Evolutionary conservation across 2,329 filamentous ascomycete species (phyloP).

Genomic region (Aspergillus felis): DNA sequence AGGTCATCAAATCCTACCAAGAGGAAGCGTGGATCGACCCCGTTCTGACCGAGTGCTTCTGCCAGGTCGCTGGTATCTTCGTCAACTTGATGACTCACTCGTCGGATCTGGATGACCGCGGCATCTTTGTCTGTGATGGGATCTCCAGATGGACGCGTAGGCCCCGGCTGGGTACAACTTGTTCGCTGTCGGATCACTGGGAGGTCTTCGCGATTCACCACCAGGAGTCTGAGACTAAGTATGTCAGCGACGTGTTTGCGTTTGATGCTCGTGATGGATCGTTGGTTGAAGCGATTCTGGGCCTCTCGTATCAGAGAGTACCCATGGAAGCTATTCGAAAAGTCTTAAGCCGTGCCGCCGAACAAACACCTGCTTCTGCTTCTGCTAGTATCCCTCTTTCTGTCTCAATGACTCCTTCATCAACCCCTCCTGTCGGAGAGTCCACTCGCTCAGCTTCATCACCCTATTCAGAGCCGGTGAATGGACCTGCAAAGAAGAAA

Average conservation of each 20-base stretch:
- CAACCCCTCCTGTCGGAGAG: neutral
- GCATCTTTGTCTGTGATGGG: slow-evolving; percentile 29
- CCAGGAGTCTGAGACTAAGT: slow-evolving; percentile 12
- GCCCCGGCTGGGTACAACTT: slow-evolving; percentile 7
- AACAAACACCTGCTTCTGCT: neutral
- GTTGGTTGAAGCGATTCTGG: slow-evolving; percentile 26
- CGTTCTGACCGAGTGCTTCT: slow-evolving; percentile 21
- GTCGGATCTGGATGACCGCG: slow-evolving; percentile 5
- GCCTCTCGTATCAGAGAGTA: slow-evolving; percentile 23
- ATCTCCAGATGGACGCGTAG: slow-evolving; percentile 23
- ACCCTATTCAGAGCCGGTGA: neutral
- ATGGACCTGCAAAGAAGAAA: neutral
- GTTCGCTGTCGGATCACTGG: slow-evolving; percentile 11
- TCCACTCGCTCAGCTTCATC: neutral
- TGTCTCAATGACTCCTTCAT: neutral
- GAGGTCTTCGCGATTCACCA: slow-evolving; percentile 22
- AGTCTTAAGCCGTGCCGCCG: slow-evolving; percentile 6
- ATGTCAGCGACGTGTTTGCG: slow-evolving; percentile 27
- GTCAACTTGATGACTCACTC: slow-evolving; percentile 29
- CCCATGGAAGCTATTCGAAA: slow-evolving; percentile 17
- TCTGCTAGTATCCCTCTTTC: neutral
- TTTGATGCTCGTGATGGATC: slow-evolving; percentile 23
- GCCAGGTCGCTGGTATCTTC: slow-evolving; percentile 33
- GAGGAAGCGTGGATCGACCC: slow-evolving; percentile 22
- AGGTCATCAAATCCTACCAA: slow-evolving; percentile 10